Evolutionary conservation across 768 basidiomycete genomes (phyloP).

Genomic region (Hypsizygus marmoreus): DNA sequence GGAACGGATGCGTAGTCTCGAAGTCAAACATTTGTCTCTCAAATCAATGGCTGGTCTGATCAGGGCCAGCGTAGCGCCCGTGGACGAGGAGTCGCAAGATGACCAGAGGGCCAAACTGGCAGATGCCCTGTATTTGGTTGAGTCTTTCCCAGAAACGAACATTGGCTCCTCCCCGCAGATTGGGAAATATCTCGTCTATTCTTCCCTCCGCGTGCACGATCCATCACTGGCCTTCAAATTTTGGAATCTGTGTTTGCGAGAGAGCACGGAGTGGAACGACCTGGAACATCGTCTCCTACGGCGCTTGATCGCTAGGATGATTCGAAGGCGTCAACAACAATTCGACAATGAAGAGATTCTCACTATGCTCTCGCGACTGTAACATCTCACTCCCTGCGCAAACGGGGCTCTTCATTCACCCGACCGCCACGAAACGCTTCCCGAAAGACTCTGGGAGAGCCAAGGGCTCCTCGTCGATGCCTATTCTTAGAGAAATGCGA

Average conservation of each 20-base stretch:
- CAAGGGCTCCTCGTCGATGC: constrained; percentile 10
- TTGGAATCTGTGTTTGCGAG: constrained; percentile 52
- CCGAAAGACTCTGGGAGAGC: constrained; percentile 3
- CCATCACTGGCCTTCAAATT: constrained; percentile 59
- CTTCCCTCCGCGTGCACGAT: constrained; percentile 50
- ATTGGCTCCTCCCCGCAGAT: constrained; percentile 45
- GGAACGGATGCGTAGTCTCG: constrained; percentile 35
- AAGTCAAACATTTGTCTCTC: constrained; percentile 38
- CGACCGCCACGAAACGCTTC: constrained; percentile 1
- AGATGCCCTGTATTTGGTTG: constrained; percentile 44
- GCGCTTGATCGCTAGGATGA: constrained; percentile 34
- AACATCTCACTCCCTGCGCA: no score
- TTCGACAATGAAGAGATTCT: constrained; percentile 17
- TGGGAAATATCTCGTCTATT: constrained; percentile 52
- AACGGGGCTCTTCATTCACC: no score
- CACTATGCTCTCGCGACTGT: constrained; percentile 35
- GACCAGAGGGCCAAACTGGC: constrained; percentile 36
- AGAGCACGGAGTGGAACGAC: constrained; percentile 51
- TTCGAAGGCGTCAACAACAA: constrained; percentile 25
- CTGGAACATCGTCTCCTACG: constrained; percentile 46
- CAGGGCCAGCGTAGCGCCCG: constrained; percentile 36
- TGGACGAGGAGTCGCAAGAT: constrained; percentile 22
- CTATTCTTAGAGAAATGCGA: constrained; percentile 8
- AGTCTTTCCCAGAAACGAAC: constrained; percentile 33
- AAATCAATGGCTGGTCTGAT: constrained; percentile 54